Base-by-base conservation (phyloP, 1,139 yeast genomes). In the Lodderomyces theae region DNA sequence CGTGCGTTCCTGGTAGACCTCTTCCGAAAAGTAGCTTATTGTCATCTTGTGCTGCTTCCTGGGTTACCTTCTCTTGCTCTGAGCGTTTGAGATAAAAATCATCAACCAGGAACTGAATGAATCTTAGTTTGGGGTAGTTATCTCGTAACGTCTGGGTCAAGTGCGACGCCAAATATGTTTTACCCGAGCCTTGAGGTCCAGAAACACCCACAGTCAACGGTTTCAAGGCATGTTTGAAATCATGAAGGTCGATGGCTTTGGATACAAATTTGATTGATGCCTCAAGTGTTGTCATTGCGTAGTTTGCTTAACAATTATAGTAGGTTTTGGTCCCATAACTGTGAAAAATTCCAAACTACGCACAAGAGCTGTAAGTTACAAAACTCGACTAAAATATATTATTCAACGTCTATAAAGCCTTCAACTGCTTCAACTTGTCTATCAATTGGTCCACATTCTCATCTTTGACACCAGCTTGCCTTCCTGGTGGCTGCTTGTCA, bases 1-100 rank as follows among this genome's bases (percentile, higher is more conserved):
- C 97, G 57, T 92, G 98, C 0, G 98, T 90, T 0, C 97, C 97
- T 0, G 97, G 97, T 23, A 87, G 69, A 0, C 98, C 98, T 34
- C 97, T 66, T 3, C 96, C 96, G 48, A 74, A 77, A 21, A 86
- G 56, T 40, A 88, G 63, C 26, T 62, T 59, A 56, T 89, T 89
- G 4, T 65, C 72, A 7, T 40, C 38, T 2, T 47, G 40, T 8
- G 35, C 29, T 2, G 72, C 63, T 23, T 58, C 47, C 10, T 50
- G 35, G 3, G 76, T 74, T 25, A 88, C 51, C 28, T 52, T 48
- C 11, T 45, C 47, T 54, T 87, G 96, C 16, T 81, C 82, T 3
- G 56, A 58, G 53, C 79, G 80, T 0, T 87, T 79, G 30, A 87
- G 64, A 57, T 92, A 92, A 44, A 88, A 76, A 60, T 92, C 98